Percentiles rank a stretch among this genome's conserved stretches.
Evolutionary conservation across 163 green algal species (phyloP).

Genomic region (Trebouxia gelatinosa): DNA sequence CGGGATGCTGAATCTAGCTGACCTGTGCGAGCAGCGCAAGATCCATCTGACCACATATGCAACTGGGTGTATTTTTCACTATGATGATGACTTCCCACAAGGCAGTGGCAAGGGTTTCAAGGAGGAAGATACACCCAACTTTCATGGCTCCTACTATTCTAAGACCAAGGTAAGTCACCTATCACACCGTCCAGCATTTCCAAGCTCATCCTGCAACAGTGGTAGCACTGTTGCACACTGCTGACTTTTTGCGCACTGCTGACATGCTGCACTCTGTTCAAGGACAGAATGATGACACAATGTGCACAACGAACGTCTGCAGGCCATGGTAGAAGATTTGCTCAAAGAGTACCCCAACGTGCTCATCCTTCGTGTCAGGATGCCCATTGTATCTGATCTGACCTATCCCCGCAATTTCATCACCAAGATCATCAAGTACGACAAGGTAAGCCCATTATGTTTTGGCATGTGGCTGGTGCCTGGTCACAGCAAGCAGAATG

Average conservation of each 20-base stretch:
- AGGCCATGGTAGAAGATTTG: slow-evolving; percentile 91
- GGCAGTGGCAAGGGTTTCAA: slow-evolving; percentile 89
- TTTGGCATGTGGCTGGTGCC: no score
- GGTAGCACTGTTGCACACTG: no score
- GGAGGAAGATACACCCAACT: slow-evolving; percentile 94
- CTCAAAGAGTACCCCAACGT: slow-evolving; percentile 92
- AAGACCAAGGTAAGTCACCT: slow-evolving; percentile 76
- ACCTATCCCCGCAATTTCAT: slow-evolving; percentile 97
- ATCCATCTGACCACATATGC: slow-evolving; percentile 96
- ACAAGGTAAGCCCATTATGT: slow-evolving; percentile 60
- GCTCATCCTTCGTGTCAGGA: slow-evolving; percentile 91
- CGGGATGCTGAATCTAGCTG: slow-evolving; percentile 90
- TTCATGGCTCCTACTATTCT: slow-evolving; percentile 96
- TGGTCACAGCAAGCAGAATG: no score
- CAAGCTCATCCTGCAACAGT: no score
- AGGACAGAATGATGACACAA: no score
- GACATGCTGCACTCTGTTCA: no score
- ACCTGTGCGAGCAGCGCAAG: slow-evolving; percentile 65
- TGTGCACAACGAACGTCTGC: no score
- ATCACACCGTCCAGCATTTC: slow-evolving; percentile 6
- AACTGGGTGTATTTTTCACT: slow-evolving; percentile 99
- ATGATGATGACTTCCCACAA: slow-evolving; percentile 86
- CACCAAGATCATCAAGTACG: slow-evolving; percentile 98
- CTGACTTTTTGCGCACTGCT: no score
- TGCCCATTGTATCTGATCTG: slow-evolving; percentile 95